Evolutionary conservation across 768 basidiomycete genomes (phyloP).

Genomic region (Lactarius pseudohatsudake): DNA sequence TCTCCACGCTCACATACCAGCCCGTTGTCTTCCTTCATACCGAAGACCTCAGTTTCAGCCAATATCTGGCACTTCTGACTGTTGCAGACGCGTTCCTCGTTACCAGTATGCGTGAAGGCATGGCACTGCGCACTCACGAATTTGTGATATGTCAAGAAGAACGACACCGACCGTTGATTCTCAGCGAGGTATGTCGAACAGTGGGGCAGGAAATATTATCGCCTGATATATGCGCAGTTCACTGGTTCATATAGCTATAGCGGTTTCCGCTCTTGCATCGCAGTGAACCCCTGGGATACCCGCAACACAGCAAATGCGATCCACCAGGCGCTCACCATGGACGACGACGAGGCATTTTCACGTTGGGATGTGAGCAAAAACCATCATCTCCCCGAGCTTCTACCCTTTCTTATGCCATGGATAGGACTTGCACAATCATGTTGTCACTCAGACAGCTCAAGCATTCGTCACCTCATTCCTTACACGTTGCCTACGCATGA

Average conservation of each 20-base stretch:
- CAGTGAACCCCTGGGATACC: constrained; percentile 83
- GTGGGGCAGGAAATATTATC: background rate
- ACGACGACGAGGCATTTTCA: constrained; percentile 63
- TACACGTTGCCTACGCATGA: constrained; percentile 67
- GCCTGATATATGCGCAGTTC: constrained; percentile 49
- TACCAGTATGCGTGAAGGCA: constrained; percentile 82
- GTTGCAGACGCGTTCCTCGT: constrained; percentile 86
- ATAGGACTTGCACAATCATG: constrained; percentile 78
- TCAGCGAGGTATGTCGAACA: constrained; percentile 62
- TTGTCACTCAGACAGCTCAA: constrained; percentile 84
- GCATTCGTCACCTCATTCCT: constrained; percentile 80
- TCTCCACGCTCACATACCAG: constrained; percentile 83
- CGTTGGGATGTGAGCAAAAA: constrained; percentile 65
- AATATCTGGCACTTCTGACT: constrained; percentile 78
- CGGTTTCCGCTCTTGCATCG: constrained; percentile 84
- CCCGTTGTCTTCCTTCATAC: constrained; percentile 86
- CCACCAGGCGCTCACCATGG: constrained; percentile 73
- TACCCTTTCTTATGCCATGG: background rate
- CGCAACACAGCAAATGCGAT: constrained; percentile 85
- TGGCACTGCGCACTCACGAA: constrained; percentile 81
- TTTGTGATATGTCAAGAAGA: constrained; percentile 84
- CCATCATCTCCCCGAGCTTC: background rate
- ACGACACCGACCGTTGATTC: constrained; percentile 63
- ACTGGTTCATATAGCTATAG: constrained; percentile 85
- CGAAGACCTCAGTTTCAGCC: constrained; percentile 79